Evolutionary conservation across 148 eudicot genomes (phyloP).

Genomic region (Spergularia marina): DNA sequence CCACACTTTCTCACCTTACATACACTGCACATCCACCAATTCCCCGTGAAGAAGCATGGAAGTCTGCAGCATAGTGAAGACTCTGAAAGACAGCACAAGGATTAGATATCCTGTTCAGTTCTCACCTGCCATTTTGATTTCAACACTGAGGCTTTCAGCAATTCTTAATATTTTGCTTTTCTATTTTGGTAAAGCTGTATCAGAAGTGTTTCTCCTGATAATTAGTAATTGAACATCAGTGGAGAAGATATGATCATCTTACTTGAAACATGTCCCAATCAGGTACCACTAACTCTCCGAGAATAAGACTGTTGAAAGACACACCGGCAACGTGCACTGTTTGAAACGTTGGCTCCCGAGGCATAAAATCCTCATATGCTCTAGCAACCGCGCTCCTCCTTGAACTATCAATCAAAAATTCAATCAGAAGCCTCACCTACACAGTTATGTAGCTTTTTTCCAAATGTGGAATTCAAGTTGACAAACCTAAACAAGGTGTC

Average conservation of each 20-base stretch:
- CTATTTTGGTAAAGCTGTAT: no score
- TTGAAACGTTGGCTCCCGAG: constrained; percentile 49
- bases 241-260: constrained; percentile 13
- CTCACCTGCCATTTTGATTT: not conserved
- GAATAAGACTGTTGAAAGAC: constrained; percentile 54
- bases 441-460: no score
- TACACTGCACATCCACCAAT: constrained; percentile 58
- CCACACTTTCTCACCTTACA: constrained; percentile 40
- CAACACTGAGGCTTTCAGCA: no score
- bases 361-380: constrained; percentile 68
- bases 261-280: constrained; percentile 76
- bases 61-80: constrained; percentile 47
- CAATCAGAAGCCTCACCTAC: constrained; percentile 9
- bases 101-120: not conserved
- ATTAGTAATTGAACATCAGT: not conserved
- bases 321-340: constrained; percentile 52
- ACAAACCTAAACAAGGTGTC: constrained; percentile 56
- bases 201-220: not conserved
- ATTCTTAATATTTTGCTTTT: no score
- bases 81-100: constrained; percentile 31
- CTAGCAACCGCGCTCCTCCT: constrained; percentile 49
- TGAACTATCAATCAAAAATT: constrained; percentile 32
- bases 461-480: not conserved
- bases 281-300: constrained; percentile 59
- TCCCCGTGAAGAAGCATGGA: constrained; percentile 58